Conservation (phyloP, 1,139 yeast genomes). For the Kodamaea plutei region DNA sequence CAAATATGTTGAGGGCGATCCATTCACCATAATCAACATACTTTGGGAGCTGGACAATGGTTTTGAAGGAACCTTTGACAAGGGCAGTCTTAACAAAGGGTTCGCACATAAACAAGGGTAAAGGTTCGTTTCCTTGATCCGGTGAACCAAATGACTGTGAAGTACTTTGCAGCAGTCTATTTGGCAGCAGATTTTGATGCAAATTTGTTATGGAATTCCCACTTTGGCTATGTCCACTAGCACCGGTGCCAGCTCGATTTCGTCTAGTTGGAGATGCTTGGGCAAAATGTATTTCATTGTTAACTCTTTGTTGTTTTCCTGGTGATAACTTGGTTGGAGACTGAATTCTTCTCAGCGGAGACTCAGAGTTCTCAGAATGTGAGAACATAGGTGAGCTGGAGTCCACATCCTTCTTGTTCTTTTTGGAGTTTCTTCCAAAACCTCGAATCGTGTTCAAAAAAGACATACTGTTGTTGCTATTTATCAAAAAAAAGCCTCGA, state of each 20-base stretch:
- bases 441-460: constrained; percentile 52
- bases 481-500: too few relatives aligned
- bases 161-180: constrained; percentile 13
- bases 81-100: constrained; percentile 92
- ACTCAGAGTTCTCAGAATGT: constrained; percentile 31
- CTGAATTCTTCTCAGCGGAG: constrained; percentile 36
- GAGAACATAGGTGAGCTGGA: constrained; percentile 30
- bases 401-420: constrained; percentile 43
- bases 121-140: constrained; percentile 14
- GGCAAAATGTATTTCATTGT: constrained; percentile 21
- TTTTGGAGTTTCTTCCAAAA: constrained; percentile 60
- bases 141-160: constrained; percentile 13
- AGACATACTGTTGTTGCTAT: constrained; percentile 33
- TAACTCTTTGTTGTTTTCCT: constrained; percentile 24
- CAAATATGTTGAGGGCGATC: constrained; percentile 91
- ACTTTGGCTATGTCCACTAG: constrained; percentile 2
- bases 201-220: background rate
- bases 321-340: constrained; percentile 35
- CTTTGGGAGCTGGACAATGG: constrained; percentile 91
- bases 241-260: constrained; percentile 14
- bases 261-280: constrained; percentile 34
- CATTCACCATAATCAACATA: constrained; percentile 94
- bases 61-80: constrained; percentile 95
- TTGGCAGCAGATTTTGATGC: constrained; percentile 17
- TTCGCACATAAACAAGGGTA: constrained; percentile 78